Evolutionary conservation across 2,329 filamentous ascomycete genomes (phyloP), one percentile per base, ranked within the genome.

Genomic region (Colletotrichum noveboracense): DNA sequence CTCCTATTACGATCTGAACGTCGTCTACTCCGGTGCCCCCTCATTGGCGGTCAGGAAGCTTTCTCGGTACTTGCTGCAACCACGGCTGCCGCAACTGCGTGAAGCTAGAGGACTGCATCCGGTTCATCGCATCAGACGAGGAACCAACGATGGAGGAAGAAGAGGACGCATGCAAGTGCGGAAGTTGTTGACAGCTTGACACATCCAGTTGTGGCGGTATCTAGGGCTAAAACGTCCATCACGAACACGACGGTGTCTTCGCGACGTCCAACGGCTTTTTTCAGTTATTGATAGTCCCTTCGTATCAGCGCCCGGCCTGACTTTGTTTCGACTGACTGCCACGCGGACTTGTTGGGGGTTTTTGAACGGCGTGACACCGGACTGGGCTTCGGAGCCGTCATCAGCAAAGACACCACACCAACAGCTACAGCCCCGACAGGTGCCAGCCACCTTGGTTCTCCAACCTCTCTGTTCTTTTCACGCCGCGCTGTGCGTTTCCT

Each of bases 361-460:
- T 24, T 32, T 56, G 60, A 6, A 64, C 58, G 61, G 61, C 64
- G 18, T 21, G 30, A 36, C 34, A 8, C 34, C 36, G 38, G 38
- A 55, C 43, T 58, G 71, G 65, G 43, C 58, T 71, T 69, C 60
- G 48, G 71, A 36, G 34, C 52, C 67, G 52, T 71, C 52, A 66
- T 71, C 52, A 66, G 67, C 32, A 38, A 38, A 38, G 55, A 68
- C 55, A 68, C 66, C 52, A 38, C 48, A n/a, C 32, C 21, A 68
- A 16, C 52, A 38, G 12, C 52, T 32, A 62, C 52, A 52, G 18
- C 68, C 60, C 28, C 68, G 62, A 56, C 69, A 24, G 7, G 32
- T 26, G 62, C 74, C 70, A 66, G 70, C 70, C 74, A 75, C 70
- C 43, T 68, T 30, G n/a, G 48, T 38, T 58, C 34, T 26, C 43